Evolutionary conservation across 805 yeast species (phyloP), one percentile per base, ranked within the genome.

Genomic region (Starmera caribaea): DNA sequence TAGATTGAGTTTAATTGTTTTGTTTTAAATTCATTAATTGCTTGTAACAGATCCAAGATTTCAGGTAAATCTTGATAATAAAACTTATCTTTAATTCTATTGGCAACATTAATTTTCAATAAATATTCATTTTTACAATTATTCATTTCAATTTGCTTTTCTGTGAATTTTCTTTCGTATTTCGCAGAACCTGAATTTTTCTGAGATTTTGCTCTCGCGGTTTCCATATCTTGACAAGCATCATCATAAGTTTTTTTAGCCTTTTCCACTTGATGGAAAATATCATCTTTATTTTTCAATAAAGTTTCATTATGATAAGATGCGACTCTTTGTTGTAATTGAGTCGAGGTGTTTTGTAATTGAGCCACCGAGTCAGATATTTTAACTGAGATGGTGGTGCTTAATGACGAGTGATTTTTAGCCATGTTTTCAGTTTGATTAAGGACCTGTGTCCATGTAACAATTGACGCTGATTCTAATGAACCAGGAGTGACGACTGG

Each of bases 401-500:
- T 71, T 36, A 89, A 69, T 38, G 69, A 61, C 21, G 58, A 55
- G 48, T 77, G 79, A 49, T 84, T 94, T 39, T 69, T 74, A 30
- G 95, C 81, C 31, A 84, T 73, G 17, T 71, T 64, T 59, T 89
- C 97, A 1, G 96, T 85, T 54, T 86, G 92, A 3, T 82, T 71
- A 43, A 90, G 69, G 7, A 89, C 74, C 46, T 87, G 95, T 35
- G 75, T 86, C 98, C 98, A 90, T 2, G 95, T 75, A 11, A 85
- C 95, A 45, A 89, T 63, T 13, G 84, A 69, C 0, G 96, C 95
- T 46, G 84, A 73, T 55, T 92, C 97, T 37, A 90, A 66, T 0
- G 97, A 87, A 0, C 99, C 98, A 0, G 98, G 97, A 0, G 99
- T 92, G 34, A 85, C 74, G 33, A 78, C 73, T 0, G 99, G 98